These are phyloP conservation scores for Lasiodiplodia sp. DNA, from an alignment of 2,329 filamentous ascomycete genomes.

Conservation along the genomic window DNA sequence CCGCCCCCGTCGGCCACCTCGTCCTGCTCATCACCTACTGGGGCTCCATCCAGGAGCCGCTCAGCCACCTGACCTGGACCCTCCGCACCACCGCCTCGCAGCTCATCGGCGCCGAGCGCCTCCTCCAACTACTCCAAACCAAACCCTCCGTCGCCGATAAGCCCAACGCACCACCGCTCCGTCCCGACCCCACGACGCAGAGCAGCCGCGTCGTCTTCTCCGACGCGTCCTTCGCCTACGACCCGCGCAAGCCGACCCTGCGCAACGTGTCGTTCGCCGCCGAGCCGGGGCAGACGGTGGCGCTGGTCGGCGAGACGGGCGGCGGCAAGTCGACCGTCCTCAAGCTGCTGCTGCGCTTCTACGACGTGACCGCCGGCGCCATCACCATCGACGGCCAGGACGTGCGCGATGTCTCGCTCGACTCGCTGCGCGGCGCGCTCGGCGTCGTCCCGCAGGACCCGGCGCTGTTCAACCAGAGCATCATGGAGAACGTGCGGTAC, in stretches of 20 bases:
- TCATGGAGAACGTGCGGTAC: constrained; percentile 50
- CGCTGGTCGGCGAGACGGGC: constrained; percentile 64
- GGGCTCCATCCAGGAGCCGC: constrained; percentile 55
- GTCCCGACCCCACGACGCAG: constrained; percentile 49
- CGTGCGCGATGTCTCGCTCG: constrained; percentile 61
- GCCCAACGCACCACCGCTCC: constrained; percentile 56
- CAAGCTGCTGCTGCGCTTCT: constrained; percentile 63
- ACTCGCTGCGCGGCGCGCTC: constrained; percentile 60
- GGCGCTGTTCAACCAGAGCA: constrained; percentile 50
- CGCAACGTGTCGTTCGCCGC: constrained; percentile 59
- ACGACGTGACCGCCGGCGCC: constrained; percentile 58
- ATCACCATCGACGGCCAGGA: constrained; percentile 63
- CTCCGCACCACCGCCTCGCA: constrained; percentile 58
- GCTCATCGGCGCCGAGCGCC: constrained; percentile 70
- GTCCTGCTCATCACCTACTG: constrained; percentile 72
- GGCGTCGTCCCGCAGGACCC: constrained; percentile 52
- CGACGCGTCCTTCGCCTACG: constrained; percentile 55
- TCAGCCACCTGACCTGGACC: constrained; percentile 59
- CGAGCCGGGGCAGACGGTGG: constrained; percentile 59
- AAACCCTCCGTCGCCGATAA: constrained; percentile 63
- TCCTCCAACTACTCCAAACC: constrained; percentile 64
- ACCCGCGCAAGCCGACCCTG: constrained; percentile 59
- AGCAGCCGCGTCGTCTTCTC: constrained; percentile 59
- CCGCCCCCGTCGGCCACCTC: constrained; percentile 65
- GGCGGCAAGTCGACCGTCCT: constrained; percentile 65